phyloP scores from a whole-genome alignment of 495 filamentous ascomycete species.

The Neurospora sp. region DNA sequence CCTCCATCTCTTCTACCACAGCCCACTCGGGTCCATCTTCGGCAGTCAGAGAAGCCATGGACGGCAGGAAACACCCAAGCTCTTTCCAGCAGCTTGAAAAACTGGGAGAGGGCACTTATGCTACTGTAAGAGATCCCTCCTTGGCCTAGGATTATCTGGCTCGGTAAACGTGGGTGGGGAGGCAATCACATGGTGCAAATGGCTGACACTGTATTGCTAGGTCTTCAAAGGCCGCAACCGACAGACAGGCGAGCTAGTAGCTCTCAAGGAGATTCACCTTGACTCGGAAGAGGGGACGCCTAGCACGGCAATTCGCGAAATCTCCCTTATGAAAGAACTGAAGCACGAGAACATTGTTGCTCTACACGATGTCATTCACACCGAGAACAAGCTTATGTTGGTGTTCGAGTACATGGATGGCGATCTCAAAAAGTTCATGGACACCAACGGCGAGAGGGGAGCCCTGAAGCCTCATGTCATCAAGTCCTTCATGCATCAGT shows the following conservation, averaged over 20 bases:
- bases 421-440: constrained; percentile 99
- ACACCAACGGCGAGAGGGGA: constrained; percentile 72
- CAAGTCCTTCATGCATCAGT: constrained; percentile 96
- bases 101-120: constrained; percentile 97
- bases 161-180: background rate
- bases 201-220: constrained; percentile 28
- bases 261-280: constrained; percentile 97
- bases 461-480: constrained; percentile 75
- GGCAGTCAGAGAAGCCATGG: constrained; percentile 45
- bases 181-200: background rate
- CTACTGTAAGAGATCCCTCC: constrained; percentile 57
- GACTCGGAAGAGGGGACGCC: constrained; percentile 98
- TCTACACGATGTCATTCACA: constrained; percentile 97
- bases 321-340: constrained; percentile 97
- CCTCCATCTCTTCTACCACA: constrained; percentile 6
- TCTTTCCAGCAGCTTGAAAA: constrained; percentile 99
- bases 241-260: constrained; percentile 90
- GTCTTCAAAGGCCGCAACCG: constrained; percentile 98
- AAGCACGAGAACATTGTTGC: constrained; percentile 98
- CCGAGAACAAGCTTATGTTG: constrained; percentile 98
- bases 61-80: constrained; percentile 80
- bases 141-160: background rate
- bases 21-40: background rate
- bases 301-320: constrained; percentile 96
- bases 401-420: constrained; percentile 98